Evolutionary conservation across 2,329 filamentous ascomycete species (phyloP).

Genomic region (Aspergillus brunneoviolaceus): DNA sequence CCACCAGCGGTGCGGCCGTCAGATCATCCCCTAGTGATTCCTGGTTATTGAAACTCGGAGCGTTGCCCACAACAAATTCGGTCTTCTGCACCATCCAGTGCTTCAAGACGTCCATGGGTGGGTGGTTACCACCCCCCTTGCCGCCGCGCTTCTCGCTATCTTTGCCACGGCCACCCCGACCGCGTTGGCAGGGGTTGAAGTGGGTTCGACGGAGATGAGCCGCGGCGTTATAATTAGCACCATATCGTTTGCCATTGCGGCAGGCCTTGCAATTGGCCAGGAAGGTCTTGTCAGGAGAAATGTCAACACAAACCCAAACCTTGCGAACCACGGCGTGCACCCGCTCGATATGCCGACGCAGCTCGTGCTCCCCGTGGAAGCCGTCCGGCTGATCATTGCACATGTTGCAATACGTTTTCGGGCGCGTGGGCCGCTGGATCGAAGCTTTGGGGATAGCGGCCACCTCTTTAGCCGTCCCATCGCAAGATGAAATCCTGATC

Average conservation of each 20-base stretch:
- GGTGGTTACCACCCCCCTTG: slow-evolving; percentile 62
- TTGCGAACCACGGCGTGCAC: slow-evolving; percentile 63
- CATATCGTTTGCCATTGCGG: slow-evolving; percentile 72
- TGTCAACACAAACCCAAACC: slow-evolving; percentile 64
- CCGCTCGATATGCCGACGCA: slow-evolving; percentile 65
- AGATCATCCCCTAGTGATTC: slow-evolving; percentile 25
- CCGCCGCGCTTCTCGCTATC: slow-evolving; percentile 61
- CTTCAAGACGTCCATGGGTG: slow-evolving; percentile 61
- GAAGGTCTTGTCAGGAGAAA: slow-evolving; percentile 60
- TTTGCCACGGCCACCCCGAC: slow-evolving; percentile 56
- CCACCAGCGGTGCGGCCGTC: slow-evolving; percentile 9
- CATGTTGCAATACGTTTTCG: slow-evolving; percentile 67
- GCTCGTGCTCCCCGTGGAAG: slow-evolving; percentile 84
- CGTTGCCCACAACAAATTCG: slow-evolving; percentile 45
- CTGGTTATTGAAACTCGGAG: slow-evolving; percentile 26
- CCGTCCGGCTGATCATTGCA: slow-evolving; percentile 74
- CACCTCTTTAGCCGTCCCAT: slow-evolving; percentile 56
- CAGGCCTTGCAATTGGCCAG: slow-evolving; percentile 84
- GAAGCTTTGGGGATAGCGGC: slow-evolving; percentile 56
- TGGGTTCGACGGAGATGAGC: slow-evolving; percentile 86
- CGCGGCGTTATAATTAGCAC: slow-evolving; percentile 91
- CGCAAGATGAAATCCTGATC: slow-evolving; percentile 52
- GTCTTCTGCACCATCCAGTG: slow-evolving; percentile 61
- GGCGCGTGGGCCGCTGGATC: slow-evolving; percentile 65
- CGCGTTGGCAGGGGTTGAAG: slow-evolving; percentile 68